phyloP scores from a whole-genome alignment of 2,329 filamentous ascomycete genomes.

The Neocucurbitaria cava region DNA sequence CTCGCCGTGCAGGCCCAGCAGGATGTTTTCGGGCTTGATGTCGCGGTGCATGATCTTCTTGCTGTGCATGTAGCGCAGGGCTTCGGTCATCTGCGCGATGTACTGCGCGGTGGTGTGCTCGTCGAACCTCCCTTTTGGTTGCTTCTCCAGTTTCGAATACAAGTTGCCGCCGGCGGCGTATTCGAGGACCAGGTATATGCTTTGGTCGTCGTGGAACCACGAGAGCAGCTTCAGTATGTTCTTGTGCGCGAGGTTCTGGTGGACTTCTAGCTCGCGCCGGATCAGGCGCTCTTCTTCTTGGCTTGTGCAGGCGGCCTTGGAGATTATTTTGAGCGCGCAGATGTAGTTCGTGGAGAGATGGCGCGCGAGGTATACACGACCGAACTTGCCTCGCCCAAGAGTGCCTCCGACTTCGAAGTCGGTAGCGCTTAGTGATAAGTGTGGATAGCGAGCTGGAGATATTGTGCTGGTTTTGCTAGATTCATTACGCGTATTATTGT shows the following conservation, averaged over 20 bases:
- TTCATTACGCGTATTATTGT: background rate
- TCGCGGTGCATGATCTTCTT: constrained; percentile 95
- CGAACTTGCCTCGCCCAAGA: constrained; percentile 83
- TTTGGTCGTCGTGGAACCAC: constrained; percentile 84
- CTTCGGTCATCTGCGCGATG: constrained; percentile 82
- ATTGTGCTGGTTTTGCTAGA: background rate
- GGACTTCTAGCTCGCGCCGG: constrained; percentile 82
- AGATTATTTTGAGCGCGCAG: constrained; percentile 81
- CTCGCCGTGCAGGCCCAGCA: constrained; percentile 93
- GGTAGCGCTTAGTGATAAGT: constrained; percentile 49
- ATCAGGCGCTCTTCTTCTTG: constrained; percentile 81
- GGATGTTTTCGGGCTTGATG: constrained; percentile 91
- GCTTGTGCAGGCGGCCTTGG: constrained; percentile 78
- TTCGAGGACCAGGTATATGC: constrained; percentile 82
- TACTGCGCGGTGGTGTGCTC: constrained; percentile 84
- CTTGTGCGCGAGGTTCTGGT: constrained; percentile 81
- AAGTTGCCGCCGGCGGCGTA: constrained; percentile 81
- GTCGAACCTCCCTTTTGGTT: constrained; percentile 76
- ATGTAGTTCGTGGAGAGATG: constrained; percentile 78
- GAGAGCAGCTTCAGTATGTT: constrained; percentile 82
- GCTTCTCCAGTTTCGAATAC: constrained; percentile 79
- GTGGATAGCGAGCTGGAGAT: background rate
- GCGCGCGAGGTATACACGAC: constrained; percentile 79
- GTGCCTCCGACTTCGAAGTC: constrained; percentile 89
- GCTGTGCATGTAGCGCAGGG: constrained; percentile 83